Evolutionary conservation across 108 stramenopile genomes (phyloP).

Genomic region (Nitzschia sp.): DNA sequence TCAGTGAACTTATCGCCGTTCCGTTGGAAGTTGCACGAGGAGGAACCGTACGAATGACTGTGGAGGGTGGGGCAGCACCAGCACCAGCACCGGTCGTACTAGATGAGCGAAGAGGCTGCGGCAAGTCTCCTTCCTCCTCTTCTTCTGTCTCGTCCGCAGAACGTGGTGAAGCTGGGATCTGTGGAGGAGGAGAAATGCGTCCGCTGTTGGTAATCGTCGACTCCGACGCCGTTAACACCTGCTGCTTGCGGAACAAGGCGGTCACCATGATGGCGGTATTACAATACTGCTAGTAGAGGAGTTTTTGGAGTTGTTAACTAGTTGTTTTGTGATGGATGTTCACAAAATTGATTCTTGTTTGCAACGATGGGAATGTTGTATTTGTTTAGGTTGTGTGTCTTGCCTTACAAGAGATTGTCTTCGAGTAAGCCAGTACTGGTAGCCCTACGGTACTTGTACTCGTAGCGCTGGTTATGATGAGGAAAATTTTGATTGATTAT

Average conservation of each 20-base stretch:
- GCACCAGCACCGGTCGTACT: not conserved
- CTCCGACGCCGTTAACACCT: not conserved
- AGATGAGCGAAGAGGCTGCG: not conserved
- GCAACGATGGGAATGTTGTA: too few relatives aligned
- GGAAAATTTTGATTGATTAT: too few relatives aligned
- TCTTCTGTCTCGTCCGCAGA: not conserved
- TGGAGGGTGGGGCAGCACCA: not conserved
- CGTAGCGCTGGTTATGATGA: too few relatives aligned
- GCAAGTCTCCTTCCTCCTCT: not conserved
- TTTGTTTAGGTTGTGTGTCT: too few relatives aligned
- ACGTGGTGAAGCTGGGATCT: not conserved
- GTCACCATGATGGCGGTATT: conserved; percentile 8
- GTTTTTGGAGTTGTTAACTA: too few relatives aligned
- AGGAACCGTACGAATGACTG: not conserved
- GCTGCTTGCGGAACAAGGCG: not conserved
- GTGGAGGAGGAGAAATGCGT: not conserved
- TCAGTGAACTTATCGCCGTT: not conserved
- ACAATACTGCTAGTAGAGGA: too few relatives aligned
- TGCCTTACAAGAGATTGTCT: too few relatives aligned
- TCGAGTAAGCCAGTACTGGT: too few relatives aligned
- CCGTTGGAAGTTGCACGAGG: not conserved
- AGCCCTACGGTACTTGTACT: too few relatives aligned
- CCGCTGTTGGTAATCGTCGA: not conserved
- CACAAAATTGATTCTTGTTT: not conserved
- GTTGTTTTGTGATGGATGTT: not conserved